Evolutionary conservation across 2,329 filamentous ascomycete genomes (phyloP), one percentile per base, ranked within the genome.

Genomic region (Aspergillus thermomutatus): DNA sequence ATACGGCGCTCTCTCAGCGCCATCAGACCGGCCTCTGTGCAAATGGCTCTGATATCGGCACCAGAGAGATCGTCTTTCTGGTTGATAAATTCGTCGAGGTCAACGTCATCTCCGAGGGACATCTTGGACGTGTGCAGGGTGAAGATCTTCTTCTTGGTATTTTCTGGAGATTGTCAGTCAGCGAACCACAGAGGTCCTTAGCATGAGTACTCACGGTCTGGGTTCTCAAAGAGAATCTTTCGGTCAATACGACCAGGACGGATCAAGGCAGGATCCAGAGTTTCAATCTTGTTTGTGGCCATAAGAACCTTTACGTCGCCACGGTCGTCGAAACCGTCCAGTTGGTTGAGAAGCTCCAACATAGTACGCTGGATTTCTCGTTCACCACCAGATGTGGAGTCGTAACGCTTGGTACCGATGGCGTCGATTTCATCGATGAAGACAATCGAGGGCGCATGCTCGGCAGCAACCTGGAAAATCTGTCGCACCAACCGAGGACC

Each of bases 261-360:
- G 72, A 99, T 99, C 66, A 99, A 82, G 19, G 94, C 94, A 54
- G 94, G 94, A 71, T 99, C 95, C 27, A 99, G 83, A 3, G 91
- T 96, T 66, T 99, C 95, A 66, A 99, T 99, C 85, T 99, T 99
- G 87, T 99, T 99, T 65, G 94, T 99, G 11, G 94, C 95, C 92
- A 99, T 97, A 75, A 99, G 93, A 60, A 99, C 94, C 82, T 99
- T 99, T 77, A 99, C 93, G 72, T 99, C 94, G 66, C 94, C 95
- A 59, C 94, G 90, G 76, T 99, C 95, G 72, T 99, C 94, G 78
- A 99, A 99, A 69, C 94, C 94, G 73, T 99, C 94, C 8, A 99
- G 87, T 80, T 99, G 94, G 78, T 99, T 99, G 45, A 99, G 87
- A 54, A 99, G 85, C 72, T 99, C 94, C 76, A 99, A 80, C 94